phyloP scores from a whole-genome alignment of 2,329 filamentous ascomycete species.

The Aspergillus candidus region DNA sequence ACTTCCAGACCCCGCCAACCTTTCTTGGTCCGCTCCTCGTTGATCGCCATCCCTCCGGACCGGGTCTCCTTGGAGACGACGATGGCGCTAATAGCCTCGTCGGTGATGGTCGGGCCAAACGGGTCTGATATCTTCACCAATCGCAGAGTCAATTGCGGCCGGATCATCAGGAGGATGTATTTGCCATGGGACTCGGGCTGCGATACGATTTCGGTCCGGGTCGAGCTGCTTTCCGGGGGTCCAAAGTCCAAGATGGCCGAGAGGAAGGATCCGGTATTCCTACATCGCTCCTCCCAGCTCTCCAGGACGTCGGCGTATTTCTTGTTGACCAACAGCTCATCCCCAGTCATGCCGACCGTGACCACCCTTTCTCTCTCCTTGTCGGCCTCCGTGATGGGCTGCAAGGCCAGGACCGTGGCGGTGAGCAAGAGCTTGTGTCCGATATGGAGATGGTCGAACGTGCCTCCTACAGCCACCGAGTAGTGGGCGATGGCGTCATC shows the following conservation, averaged over 20 bases:
- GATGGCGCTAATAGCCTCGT: constrained; percentile 69
- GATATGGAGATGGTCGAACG: constrained; percentile 91
- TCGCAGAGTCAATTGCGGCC: constrained; percentile 60
- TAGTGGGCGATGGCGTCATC: constrained; percentile 38
- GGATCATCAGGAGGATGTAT: constrained; percentile 44
- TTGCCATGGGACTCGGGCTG: constrained; percentile 36
- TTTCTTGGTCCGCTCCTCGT: constrained; percentile 68
- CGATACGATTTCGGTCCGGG: constrained; percentile 27
- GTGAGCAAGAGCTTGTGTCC: constrained; percentile 95
- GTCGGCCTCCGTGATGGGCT: constrained; percentile 37
- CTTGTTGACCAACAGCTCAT: constrained; percentile 80
- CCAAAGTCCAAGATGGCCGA: constrained; percentile 54
- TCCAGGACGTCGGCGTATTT: constrained; percentile 78
- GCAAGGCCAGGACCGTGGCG: constrained; percentile 69
- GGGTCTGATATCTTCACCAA: constrained; percentile 82
- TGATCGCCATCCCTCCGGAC: constrained; percentile 76
- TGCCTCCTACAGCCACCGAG: constrained; percentile 78
- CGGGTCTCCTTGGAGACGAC: constrained; percentile 86
- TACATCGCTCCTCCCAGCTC: constrained; percentile 69
- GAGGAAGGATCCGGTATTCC: constrained; percentile 66
- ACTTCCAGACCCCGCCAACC: constrained; percentile 72
- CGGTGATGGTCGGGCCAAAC: constrained; percentile 84
- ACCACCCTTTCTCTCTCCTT: constrained; percentile 49
- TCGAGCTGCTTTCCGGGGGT: constrained; percentile 37
- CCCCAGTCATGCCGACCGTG: constrained; percentile 82